Evolutionary conservation across 116 monocot genomes (phyloP), one percentile per base, ranked within the genome.

Genomic region (Posidonia oceanica): DNA sequence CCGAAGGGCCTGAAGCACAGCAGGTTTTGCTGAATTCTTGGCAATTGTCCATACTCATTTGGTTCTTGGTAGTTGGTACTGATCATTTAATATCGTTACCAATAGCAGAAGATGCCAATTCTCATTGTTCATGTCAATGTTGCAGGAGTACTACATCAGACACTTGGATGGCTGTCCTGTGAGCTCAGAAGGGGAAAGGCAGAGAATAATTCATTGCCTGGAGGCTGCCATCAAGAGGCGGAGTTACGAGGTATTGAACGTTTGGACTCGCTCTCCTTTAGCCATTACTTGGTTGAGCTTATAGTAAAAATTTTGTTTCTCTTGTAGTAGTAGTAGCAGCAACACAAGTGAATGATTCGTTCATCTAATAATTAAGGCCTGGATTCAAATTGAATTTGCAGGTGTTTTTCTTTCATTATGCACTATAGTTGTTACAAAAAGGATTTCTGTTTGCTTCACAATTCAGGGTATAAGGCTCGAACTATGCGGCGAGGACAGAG

Each of bases 91-190:
- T 7, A 48, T 48, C 11, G 48, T n/a, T n/a, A n/a, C n/a, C n/a
- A n/a, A n/a, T n/a, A n/a, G n/a, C n/a, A n/a, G 11, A 48, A 48
- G 48, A 48, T 10, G 48, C 48, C 48, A 48, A 40, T 11, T 40
- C 23, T 18, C 42, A 29, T 18, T 21, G 21, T n/a, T 58, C 7
- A 37, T 37, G 15, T 53, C 13, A 20, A 20, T 21, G 5, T 40
- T 80, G 72, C 56, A 93, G 93, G 93, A 94, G 67, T 94, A 87
- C 72, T 94, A 78, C 83, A 94, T 94, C 36, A 78, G 83, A 37
- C 86, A 87, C 67, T 63, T 87, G 23, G 88, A 87, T 64, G 93
- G 89, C 44, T 60, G 52, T 22, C 81, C 89, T 0, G 79, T 85
- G 36, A 87, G 80, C 71, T 94, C 83, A 1, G 86, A 85, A 78